Evolutionary conservation across 768 basidiomycete species (phyloP).

Genomic region (Leccinum obscurum): DNA sequence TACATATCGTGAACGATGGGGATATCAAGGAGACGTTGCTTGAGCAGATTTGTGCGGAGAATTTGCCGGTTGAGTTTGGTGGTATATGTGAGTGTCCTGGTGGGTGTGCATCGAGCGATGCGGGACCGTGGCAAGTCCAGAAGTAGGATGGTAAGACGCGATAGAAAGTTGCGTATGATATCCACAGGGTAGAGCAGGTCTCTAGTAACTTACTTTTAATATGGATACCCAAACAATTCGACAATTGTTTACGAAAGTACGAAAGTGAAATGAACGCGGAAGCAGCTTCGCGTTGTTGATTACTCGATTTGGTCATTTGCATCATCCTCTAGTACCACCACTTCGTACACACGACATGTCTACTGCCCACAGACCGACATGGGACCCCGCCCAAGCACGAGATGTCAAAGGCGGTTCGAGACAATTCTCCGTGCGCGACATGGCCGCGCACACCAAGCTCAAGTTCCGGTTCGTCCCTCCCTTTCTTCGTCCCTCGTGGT

Average conservation of each 20-base stretch:
- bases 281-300: neutral
- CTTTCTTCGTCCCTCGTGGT: neutral
- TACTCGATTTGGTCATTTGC: neutral
- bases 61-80: slow-evolving; percentile 83
- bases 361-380: slow-evolving; percentile 93
- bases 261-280: neutral
- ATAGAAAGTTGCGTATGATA: too few species aligned
- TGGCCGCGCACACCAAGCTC: slow-evolving; percentile 95
- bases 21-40: slow-evolving; percentile 71
- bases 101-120: slow-evolving; percentile 87
- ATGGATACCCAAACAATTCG: too few species aligned
- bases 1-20: slow-evolving; percentile 71
- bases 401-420: slow-evolving; percentile 91
- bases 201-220: too few species aligned
- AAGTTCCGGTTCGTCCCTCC: slow-evolving; percentile 78
- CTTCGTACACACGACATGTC: slow-evolving; percentile 51
- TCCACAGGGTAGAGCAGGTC: too few species aligned
- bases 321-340: neutral
- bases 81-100: slow-evolving; percentile 75
- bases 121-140: slow-evolving; percentile 71
- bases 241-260: too few species aligned
- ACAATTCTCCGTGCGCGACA: slow-evolving; percentile 90
- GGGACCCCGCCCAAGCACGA: slow-evolving; percentile 94
- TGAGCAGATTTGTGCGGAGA: slow-evolving; percentile 80
- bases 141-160: too few species aligned